Conservation (phyloP, 768 basidiomycete species). For the Asterophora parasitica region DNA sequence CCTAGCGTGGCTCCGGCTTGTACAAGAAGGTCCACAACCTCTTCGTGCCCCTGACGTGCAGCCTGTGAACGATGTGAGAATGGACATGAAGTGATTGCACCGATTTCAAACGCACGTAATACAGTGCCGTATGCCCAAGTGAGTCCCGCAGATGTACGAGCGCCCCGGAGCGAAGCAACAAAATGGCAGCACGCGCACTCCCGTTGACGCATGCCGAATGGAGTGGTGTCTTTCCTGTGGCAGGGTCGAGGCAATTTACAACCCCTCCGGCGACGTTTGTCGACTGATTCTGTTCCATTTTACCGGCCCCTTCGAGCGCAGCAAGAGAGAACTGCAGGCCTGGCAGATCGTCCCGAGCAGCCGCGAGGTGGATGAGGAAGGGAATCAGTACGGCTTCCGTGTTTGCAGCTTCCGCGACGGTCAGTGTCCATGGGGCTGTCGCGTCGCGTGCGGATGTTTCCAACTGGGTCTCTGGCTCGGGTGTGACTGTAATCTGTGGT, state of each 20-base stretch:
- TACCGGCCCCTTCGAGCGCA: conserved; percentile 20
- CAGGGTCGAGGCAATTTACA: conserved; percentile 66
- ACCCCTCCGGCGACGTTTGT: conserved; percentile 58
- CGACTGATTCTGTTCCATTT: conserved; percentile 24
- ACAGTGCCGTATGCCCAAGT: conserved; percentile 79
- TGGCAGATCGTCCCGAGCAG: conserved; percentile 62
- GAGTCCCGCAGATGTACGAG: conserved; percentile 77
- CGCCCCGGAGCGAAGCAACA: conserved; percentile 68
- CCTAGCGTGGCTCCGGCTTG: conserved; percentile 73
- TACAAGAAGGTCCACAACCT: conserved; percentile 58
- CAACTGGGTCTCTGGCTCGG: conserved; percentile 35
- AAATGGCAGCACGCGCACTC: conserved; percentile 34
- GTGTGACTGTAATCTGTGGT: conserved; percentile 32
- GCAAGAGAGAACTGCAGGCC: conserved; percentile 58
- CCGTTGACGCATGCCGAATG: conserved; percentile 78
- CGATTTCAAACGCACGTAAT: conserved; percentile 48
- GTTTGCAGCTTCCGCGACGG: conserved; percentile 66
- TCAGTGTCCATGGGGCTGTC: conserved; percentile 72
- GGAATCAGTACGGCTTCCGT: conserved; percentile 72
- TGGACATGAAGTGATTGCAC: conserved; percentile 1
- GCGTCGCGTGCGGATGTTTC: conserved; percentile 36
- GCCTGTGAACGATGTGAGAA: conserved; percentile 40
- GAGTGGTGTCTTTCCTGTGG: conserved; percentile 70
- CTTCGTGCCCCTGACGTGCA: conserved; percentile 63
- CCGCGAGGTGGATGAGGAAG: conserved; percentile 75